A percentile compares a stretch with the other conserved stretches of the same genome.
phyloP scores from a whole-genome alignment of 768 basidiomycete genomes.

The Tricholoma sp. region DNA sequence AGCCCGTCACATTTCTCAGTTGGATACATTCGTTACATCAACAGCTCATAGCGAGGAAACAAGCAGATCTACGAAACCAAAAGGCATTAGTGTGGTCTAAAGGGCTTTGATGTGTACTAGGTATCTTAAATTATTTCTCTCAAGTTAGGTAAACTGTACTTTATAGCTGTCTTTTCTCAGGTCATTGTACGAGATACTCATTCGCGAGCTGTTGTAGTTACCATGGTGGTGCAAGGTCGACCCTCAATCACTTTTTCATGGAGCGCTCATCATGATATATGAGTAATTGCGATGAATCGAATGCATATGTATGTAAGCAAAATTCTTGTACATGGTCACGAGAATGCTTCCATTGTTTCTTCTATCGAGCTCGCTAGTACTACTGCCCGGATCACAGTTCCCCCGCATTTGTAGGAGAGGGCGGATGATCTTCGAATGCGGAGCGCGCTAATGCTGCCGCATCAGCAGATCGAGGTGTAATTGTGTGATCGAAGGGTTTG shows the following conservation, averaged over 20 bases:
- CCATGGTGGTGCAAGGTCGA: too few species aligned
- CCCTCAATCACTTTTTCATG: too few species aligned
- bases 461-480: slow-evolving; percentile 10
- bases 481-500: slow-evolving; percentile 11
- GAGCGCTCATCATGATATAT: too few species aligned
- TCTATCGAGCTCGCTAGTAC: too few species aligned
- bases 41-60: neutral
- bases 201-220: neutral
- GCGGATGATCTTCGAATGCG: slow-evolving; percentile 12
- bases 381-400: too few species aligned
- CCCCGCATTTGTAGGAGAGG: slow-evolving; percentile 8
- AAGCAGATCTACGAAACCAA: neutral
- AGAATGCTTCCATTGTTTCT: too few species aligned
- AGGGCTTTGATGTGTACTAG: neutral
- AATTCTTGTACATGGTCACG: too few species aligned
- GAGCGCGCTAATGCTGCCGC: slow-evolving; percentile 8
- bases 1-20: neutral
- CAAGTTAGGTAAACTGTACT: too few species aligned
- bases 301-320: too few species aligned
- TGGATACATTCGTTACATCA: neutral
- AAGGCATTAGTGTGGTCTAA: neutral
- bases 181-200: too few species aligned
- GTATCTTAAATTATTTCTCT: neutral
- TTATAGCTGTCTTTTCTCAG: too few species aligned
- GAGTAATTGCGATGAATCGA: too few species aligned